Evolutionary conservation across 129 eudicot genomes (phyloP).

Genomic region (Glebionis coronaria): DNA sequence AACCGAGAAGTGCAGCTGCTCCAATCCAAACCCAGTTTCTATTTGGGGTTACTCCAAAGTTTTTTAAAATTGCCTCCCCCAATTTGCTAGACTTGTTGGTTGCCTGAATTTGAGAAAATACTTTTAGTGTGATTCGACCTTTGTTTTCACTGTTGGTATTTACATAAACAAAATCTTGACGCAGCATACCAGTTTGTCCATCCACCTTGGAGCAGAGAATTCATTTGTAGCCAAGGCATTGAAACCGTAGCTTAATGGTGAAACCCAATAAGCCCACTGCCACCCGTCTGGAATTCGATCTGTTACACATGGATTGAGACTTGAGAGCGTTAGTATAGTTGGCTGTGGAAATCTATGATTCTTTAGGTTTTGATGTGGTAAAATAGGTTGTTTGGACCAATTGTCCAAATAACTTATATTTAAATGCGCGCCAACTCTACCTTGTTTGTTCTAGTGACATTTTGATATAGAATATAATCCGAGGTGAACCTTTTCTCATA

Average conservation of each 20-base stretch:
- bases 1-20: conserved; percentile 52
- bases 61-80: conserved; percentile 48
- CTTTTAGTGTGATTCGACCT: not conserved
- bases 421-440: too few relatives aligned
- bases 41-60: conserved; percentile 41
- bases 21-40: conserved; percentile 59
- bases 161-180: conserved; percentile 6
- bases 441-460: too few relatives aligned
- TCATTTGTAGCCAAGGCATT: conserved; percentile 54
- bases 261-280: conserved; percentile 65
- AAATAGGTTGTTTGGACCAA: not conserved
- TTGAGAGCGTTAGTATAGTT: not conserved
- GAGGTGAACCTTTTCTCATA: too few relatives aligned
- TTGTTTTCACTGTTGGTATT: not conserved
- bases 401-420: too few relatives aligned
- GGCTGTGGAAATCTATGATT: too few relatives aligned
- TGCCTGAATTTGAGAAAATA: conserved; percentile 31
- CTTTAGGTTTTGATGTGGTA: too few relatives aligned
- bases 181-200: conserved; percentile 44
- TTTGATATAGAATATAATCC: too few relatives aligned
- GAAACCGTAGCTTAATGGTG: conserved; percentile 62
- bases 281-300: conserved; percentile 53
- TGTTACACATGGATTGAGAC: conserved; percentile 21
- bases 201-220: conserved; percentile 66
- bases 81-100: conserved; percentile 45